Base-by-base conservation (phyloP, 805 yeast species). In the Candida saitoana region DNA sequence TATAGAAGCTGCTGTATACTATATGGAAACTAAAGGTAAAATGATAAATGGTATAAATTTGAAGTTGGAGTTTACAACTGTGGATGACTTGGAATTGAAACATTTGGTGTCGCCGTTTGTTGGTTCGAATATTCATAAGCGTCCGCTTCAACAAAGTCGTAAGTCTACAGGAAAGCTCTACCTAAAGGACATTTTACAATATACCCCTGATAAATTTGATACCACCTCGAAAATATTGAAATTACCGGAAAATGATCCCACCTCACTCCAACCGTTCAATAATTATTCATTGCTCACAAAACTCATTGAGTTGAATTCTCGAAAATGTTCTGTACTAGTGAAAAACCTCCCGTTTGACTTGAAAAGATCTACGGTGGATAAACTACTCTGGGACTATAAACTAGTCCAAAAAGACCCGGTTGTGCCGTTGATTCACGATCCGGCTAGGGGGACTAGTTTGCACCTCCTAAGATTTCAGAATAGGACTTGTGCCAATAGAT, bases 1-100 rank as follows among this genome's bases (percentile, higher is more conserved):
- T 30, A 63, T 67, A 18, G 73, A 70, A 15, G 87, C 88, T 0
- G 65, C 76, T 16, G 65, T 66, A 3, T 82, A 74, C 55, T 68
- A 65, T 57, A 52, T 66, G 16, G 85, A 80, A 48, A 74, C 82
- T 0, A 44, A 55, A 9, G 69, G 71, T 6, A 70, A 74, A 40
- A 62, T 65, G 41, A 52, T 82, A 27, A 74, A 80, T 49, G 87
- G 87, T 1, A 52, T 67, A 36, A 65, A 63, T 18, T 52, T 78
- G 15, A 58, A 70, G 19, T 58, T 79, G 24, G 61, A 68, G 42
- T 80, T 80, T 64, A 73, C 67, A 2, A 51, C 59, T 15, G 58
- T 64, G 5, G 42, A 47, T 3, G 49, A 53, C 4, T 53, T 52
- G 32, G 57, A 52, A 4, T 46, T 65, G 25, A 51, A 51, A 25